Percentiles rank a stretch among this genome's conserved stretches.
These are phyloP conservation scores for Curvularia spicifera DNA, from an alignment of 2,329 filamentous ascomycete species.

Conservation along the genomic window DNA sequence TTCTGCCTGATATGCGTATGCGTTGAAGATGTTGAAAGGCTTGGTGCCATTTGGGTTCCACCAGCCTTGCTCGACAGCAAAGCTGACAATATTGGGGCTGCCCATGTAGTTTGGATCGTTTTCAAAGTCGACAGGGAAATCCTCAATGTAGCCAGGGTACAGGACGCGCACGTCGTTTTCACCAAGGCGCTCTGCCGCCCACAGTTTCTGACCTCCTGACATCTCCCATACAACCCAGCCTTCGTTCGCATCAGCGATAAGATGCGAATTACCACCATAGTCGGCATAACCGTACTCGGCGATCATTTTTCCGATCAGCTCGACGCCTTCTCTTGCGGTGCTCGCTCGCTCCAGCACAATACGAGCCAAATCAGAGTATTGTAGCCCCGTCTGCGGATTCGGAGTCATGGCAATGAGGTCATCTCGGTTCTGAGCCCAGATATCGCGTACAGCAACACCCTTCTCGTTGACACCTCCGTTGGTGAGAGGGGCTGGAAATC, in stretches of 20 bases:
- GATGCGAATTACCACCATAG: slow-evolving; percentile 54
- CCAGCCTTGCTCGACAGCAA: slow-evolving; percentile 46
- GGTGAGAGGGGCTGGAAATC: slow-evolving; percentile 53
- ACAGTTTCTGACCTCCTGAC: slow-evolving; percentile 43
- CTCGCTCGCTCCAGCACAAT: slow-evolving; percentile 52
- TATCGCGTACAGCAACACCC: slow-evolving; percentile 52
- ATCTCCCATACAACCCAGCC: slow-evolving; percentile 48
- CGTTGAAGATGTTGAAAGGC: slow-evolving; percentile 49
- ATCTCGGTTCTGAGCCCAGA: slow-evolving; percentile 51
- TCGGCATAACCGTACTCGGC: slow-evolving; percentile 52
- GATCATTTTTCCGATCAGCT: slow-evolving; percentile 52
- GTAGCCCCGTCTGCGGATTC: slow-evolving; percentile 50
- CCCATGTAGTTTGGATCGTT: slow-evolving; percentile 43
- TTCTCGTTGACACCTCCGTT: slow-evolving; percentile 55
- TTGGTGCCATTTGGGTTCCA: slow-evolving; percentile 41
- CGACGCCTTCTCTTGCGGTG: slow-evolving; percentile 52
- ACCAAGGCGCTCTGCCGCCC: slow-evolving; percentile 46
- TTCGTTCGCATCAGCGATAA: slow-evolving; percentile 51
- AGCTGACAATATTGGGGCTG: slow-evolving; percentile 44
- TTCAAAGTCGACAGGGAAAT: slow-evolving; percentile 43
- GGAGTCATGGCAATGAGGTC: slow-evolving; percentile 53
- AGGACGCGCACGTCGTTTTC: slow-evolving; percentile 41
- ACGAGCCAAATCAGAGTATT: slow-evolving; percentile 53
- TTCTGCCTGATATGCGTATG: slow-evolving; percentile 38
- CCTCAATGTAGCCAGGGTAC: slow-evolving; percentile 49